Conservation (phyloP, 2,329 filamentous ascomycete genomes). For the Daldinia sp. region DNA sequence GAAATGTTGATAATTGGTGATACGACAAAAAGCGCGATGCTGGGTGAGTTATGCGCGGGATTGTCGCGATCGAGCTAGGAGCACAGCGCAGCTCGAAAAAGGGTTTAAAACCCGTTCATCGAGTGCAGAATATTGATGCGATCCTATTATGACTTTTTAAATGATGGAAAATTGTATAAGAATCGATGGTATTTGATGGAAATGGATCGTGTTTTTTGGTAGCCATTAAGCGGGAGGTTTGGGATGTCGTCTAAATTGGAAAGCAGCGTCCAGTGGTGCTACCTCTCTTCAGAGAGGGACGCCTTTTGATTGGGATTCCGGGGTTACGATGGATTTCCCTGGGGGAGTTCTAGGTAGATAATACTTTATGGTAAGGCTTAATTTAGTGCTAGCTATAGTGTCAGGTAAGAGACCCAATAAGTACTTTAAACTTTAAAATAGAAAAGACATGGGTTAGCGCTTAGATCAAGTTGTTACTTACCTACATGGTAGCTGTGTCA, state of each 20-base stretch:
- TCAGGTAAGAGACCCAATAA: no score
- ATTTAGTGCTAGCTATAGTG: not conserved
- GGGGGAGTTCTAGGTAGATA: not conserved
- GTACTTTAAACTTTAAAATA: not conserved
- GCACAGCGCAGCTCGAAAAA: conserved; percentile 43
- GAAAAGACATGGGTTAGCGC: not conserved
- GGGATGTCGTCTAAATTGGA: conserved; percentile 15
- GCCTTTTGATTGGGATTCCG: conserved; percentile 4
- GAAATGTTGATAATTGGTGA: conserved; percentile 40
- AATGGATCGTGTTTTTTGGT: conserved; percentile 24
- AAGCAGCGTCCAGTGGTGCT: conserved; percentile 26
- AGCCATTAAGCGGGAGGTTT: conserved; percentile 31
- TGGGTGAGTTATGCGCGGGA: conserved; percentile 31
- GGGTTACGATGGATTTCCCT: not conserved
- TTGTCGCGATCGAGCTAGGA: conserved; percentile 40
- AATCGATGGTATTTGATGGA: conserved; percentile 39
- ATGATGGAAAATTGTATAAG: conserved; percentile 33
- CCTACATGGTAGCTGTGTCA: not conserved
- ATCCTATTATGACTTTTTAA: conserved; percentile 32
- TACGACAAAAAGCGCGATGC: conserved; percentile 32
- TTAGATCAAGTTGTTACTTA: not conserved
- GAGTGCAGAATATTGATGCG: conserved; percentile 39
- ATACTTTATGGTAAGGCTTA: not conserved
- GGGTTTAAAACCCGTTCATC: conserved; percentile 42
- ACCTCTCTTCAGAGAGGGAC: conserved; percentile 10